Evolutionary conservation across 306 rosid genomes (phyloP).

Genomic region (Castanospermum australe): DNA sequence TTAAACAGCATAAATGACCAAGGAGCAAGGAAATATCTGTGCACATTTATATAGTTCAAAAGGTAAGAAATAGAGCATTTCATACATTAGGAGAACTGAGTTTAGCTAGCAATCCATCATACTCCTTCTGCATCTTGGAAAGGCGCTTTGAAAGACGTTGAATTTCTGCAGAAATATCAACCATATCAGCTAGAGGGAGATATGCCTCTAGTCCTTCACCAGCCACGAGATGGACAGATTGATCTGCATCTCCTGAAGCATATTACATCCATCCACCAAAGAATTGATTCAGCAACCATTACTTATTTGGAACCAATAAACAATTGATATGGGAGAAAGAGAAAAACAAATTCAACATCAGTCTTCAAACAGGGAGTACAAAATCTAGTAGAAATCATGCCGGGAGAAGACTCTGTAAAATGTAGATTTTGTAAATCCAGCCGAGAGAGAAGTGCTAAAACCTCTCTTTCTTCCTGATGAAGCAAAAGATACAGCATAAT

Average conservation of each 20-base stretch:
- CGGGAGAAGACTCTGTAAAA: slow-evolving; percentile 77
- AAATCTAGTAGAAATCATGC: slow-evolving; percentile 43
- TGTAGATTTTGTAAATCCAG: slow-evolving; percentile 68
- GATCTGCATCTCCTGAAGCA: slow-evolving; percentile 78
- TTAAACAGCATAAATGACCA: neutral
- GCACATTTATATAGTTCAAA: neutral
- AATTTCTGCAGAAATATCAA: slow-evolving; percentile 84
- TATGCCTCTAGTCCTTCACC: slow-evolving; percentile 96
- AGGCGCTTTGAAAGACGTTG: slow-evolving; percentile 86
- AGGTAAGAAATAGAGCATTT: neutral
- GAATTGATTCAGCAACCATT: slow-evolving; percentile 21
- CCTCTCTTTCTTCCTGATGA: slow-evolving; percentile 74
- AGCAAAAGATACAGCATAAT: neutral
- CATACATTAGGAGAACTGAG: slow-evolving; percentile 81
- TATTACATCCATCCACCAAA: slow-evolving; percentile 27
- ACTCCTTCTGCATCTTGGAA: slow-evolving; percentile 87
- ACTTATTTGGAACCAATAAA: neutral
- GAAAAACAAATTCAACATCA: neutral
- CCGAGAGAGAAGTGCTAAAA: slow-evolving; percentile 84
- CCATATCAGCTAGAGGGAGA: slow-evolving; percentile 96
- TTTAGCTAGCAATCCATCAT: slow-evolving; percentile 73
- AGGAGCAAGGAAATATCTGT: neutral
- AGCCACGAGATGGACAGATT: slow-evolving; percentile 88
- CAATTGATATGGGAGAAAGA: neutral
- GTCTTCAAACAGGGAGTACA: neutral